These are phyloP conservation scores for Nitzschia sp. DNA, from an alignment of 108 stramenopile species.

Conservation along the genomic window DNA sequence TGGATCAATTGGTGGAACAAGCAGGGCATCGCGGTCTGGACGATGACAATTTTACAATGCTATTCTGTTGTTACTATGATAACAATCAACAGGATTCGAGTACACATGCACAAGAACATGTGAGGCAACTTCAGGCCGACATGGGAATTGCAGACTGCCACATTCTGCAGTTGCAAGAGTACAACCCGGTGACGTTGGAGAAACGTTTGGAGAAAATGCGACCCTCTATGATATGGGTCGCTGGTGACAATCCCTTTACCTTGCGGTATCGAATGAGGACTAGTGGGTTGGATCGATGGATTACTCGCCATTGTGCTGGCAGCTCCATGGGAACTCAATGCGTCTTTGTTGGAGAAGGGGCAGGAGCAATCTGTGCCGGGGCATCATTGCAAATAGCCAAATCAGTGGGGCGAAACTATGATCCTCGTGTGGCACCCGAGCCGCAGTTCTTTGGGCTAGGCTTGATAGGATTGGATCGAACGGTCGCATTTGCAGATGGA, in stretches of 20 bases:
- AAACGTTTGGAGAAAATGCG: background rate
- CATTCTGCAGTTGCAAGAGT: constrained; percentile 12
- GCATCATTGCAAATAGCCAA: constrained; percentile 1
- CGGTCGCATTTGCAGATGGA: background rate
- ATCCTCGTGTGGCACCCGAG: constrained; percentile 11
- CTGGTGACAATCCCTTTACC: constrained; percentile 17
- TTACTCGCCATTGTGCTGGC: constrained; percentile 8
- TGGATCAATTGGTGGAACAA: constrained; percentile 34
- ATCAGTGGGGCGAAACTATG: background rate
- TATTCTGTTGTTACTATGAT: background rate
- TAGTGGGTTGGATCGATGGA: constrained; percentile 29
- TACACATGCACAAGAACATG: background rate
- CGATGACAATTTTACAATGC: background rate
- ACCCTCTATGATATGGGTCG: constrained; percentile 24
- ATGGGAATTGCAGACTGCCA: background rate
- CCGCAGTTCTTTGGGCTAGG: constrained; percentile 26
- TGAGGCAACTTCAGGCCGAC: too few species aligned
- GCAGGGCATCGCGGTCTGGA: background rate
- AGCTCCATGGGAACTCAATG: background rate
- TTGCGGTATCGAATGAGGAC: constrained; percentile 24
- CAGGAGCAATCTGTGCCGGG: constrained; percentile 27
- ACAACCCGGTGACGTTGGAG: constrained; percentile 18
- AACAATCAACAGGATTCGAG: background rate
- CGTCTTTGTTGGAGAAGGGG: constrained; percentile 30
- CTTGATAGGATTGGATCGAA: constrained; percentile 20